Evolutionary conservation across 257 asterid genomes (phyloP).

Genomic region (Eucommia ulmoides): DNA sequence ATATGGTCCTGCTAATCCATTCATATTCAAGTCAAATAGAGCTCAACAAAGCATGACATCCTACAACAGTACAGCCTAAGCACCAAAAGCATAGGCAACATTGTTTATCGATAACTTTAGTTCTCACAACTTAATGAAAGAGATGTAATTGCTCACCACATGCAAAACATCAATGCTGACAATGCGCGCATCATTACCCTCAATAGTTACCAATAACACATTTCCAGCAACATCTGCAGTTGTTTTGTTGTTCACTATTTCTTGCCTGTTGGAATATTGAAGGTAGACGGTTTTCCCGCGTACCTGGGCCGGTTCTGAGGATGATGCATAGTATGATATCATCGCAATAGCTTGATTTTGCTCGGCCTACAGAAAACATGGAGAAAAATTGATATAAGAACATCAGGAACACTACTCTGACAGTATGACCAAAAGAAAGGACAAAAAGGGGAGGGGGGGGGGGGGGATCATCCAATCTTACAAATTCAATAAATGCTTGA

Average conservation of each 20-base stretch:
- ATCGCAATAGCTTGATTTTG: slow-evolving; percentile 94
- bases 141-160: slow-evolving; percentile 58
- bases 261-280: slow-evolving; percentile 99
- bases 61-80: slow-evolving; percentile 21
- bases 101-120: slow-evolving; percentile 16
- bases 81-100: slow-evolving; percentile 28
- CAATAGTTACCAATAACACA: slow-evolving; percentile 90
- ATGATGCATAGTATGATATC: slow-evolving; percentile 96
- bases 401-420: not conserved
- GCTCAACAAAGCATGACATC: slow-evolving; percentile 44
- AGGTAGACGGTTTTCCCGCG: slow-evolving; percentile 99
- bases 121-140: slow-evolving; percentile 13
- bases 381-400: too few relatives aligned
- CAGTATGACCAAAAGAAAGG: slow-evolving; percentile 2
- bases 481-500: slow-evolving; percentile 97
- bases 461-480: slow-evolving; percentile 23
- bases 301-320: slow-evolving; percentile 98
- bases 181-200: slow-evolving; percentile 93
- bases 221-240: slow-evolving; percentile 99
- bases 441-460: not conserved
- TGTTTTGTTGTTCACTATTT: slow-evolving; percentile 98
- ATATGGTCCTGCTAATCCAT: slow-evolving; percentile 99
- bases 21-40: slow-evolving; percentile 78
- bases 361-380: slow-evolving; percentile 61
- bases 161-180: slow-evolving; percentile 99